Evolutionary conservation across 2,329 filamentous ascomycete species (phyloP), one percentile per base, ranked within the genome.

Genomic region (Paramyrothecium sp.): DNA sequence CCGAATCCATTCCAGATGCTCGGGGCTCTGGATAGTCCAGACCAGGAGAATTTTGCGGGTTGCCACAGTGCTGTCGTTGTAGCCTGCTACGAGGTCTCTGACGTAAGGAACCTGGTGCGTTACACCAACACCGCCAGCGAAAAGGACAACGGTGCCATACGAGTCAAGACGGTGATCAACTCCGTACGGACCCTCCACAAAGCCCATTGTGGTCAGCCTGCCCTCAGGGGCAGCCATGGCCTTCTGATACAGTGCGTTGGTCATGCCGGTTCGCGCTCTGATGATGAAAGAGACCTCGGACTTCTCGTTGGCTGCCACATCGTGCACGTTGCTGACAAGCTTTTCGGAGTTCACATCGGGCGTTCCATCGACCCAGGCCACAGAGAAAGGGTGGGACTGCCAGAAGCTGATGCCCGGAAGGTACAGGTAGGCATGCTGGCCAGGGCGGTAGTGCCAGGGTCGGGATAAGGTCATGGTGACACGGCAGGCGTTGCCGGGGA

Each of bases 1-100:
- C 51, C 89, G 82, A 68, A 92, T 92, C 89, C 89, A 93, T 72
- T 93, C 89, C 30, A 93, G 80, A 70, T 92, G 89, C 75, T 92
- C 90, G 64, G 88, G 88, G 65, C 84, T 89, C 66, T 90, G 90
- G 57, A 94, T 89, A 52, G 87, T 87, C 90, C 90, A 94, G 46
- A 92, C 85, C 22, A 94, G 81, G 5, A 91, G 78, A 53, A 93
- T 81, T 69, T 87, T 89, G 60, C 88, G 85, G 1, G 88, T 86
- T 1, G 89, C 88, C 7, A 89, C 86, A 0, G 87, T 91, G 57
- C 87, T 86, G 60, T 88, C 85, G 59, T 82, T 81, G 70, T 84
- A 90, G 44, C 89, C 89, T 7, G 81, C 77, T 26, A 93, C 84
- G 1, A 94, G 82, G 61, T 91, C 85, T 57, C 88, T 86, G 44